Conservation (phyloP, 768 basidiomycete genomes). For the Chalciporus chontae region DNA sequence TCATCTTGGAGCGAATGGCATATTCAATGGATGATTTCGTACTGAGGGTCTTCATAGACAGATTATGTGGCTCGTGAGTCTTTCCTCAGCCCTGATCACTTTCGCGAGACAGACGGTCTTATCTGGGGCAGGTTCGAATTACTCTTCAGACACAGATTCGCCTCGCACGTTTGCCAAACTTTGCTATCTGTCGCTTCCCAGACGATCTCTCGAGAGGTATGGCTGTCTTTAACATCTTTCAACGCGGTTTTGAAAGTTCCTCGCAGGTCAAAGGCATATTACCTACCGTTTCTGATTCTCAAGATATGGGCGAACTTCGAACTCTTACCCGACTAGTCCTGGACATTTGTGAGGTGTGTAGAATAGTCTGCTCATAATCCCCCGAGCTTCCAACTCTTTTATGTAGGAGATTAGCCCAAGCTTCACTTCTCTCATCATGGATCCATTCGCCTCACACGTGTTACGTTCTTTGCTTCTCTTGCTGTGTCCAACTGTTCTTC, state of each 20-base stretch:
- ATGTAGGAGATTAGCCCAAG: conserved; percentile 66
- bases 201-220: conserved; percentile 69
- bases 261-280: conserved; percentile 52
- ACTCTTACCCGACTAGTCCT: conserved; percentile 60
- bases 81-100: background rate
- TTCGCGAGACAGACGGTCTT: conserved; percentile 4
- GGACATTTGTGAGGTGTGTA: conserved; percentile 59
- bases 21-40: conserved; percentile 97
- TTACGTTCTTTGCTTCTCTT: conserved; percentile 75
- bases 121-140: conserved; percentile 49
- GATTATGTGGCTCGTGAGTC: conserved; percentile 83
- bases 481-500: conserved; percentile 58
- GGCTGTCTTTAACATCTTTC: conserved; percentile 5
- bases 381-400: background rate
- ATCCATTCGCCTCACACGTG: conserved; percentile 91
- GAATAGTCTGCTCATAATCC: conserved; percentile 10
- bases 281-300: conserved; percentile 42
- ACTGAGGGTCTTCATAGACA: conserved; percentile 86
- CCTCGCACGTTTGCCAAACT: conserved; percentile 94
- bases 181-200: conserved; percentile 64
- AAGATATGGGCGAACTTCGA: conserved; percentile 63
- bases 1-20: conserved; percentile 83
- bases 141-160: conserved; percentile 79
- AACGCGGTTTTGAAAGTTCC: background rate
- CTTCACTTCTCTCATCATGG: conserved; percentile 65